Base-by-base conservation (phyloP, 1,284 basidiomycete species). In the Peniophora sp. region DNA sequence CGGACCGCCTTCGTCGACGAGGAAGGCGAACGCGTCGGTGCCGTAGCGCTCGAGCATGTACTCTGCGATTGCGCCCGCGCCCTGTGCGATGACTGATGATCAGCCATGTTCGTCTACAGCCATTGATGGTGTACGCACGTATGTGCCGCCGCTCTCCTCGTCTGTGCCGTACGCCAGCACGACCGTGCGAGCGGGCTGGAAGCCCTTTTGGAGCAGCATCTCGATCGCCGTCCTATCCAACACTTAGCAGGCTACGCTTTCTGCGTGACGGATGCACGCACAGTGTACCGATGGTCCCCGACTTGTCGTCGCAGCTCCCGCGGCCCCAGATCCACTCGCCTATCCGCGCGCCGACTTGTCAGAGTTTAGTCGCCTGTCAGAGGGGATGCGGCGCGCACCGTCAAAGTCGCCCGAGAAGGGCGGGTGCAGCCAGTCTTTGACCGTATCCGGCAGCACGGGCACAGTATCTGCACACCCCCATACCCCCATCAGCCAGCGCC, bases 151-250 rank as follows among this genome's bases (percentile, higher is more conserved):
- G n/a, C 73, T 66, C 68, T 91, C 88, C 62, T 90, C 88, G 61
- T 90, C 88, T 56, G 84, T 85, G 11, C 88, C 87, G 56, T 81
- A 83, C 2, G 82, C 76, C 42, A 89, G 68, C 2, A 90, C 74
- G 46, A 89, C 65, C 1, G 79, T 79, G 27, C 84, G 70, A 0
- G 66, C 65, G 12, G 84, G 84, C 43, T 69, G 56, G 63, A 81
- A 86, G 20, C 72, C 73, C 15, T 65, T 65, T 50, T 74, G 67
- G 12, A 86, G 62, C 2, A 87, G 68, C 0, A 73, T 65, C 58
- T 87, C 81, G n/a, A 86, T 60, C 3, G 78, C 69, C 0, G 77
- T 17, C n/a, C 37, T 41, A n/a, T n/a, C 18, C 37, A 41, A 17
- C 17, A 15, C n/a, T 41, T 5, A 41, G 18, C 34, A 36, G 10